phyloP scores from a whole-genome alignment of 371 early-diverging fungal genomes.

The Batrachochytrium dendrobatidis region DNA sequence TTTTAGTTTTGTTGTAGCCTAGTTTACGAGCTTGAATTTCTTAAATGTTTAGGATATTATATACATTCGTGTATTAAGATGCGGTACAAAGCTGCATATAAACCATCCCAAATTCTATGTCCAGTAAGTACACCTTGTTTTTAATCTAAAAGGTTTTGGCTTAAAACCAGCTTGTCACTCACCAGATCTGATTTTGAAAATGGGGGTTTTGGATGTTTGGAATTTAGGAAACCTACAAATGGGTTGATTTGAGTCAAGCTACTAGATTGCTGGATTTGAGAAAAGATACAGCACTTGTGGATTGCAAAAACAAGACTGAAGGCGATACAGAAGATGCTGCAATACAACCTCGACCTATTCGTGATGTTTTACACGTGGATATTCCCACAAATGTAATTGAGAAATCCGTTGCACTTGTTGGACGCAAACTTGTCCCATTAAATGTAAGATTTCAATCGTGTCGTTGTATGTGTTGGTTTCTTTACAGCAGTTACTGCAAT shows the following conservation, averaged over 20 bases:
- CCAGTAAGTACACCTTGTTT: background rate
- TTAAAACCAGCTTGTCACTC: too few relatives aligned
- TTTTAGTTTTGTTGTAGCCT: background rate
- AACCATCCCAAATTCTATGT: slow-evolving; percentile 70
- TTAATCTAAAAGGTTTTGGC: background rate
- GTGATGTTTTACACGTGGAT: too few relatives aligned
- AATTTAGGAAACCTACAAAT: slow-evolving; percentile 17
- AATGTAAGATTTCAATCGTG: too few relatives aligned
- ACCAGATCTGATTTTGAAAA: too few relatives aligned
- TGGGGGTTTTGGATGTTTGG: background rate
- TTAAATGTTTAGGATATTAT: slow-evolving; percentile 49
- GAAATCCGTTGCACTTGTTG: too few relatives aligned
- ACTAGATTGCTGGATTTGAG: slow-evolving; percentile 18
- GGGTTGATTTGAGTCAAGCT: slow-evolving; percentile 16
- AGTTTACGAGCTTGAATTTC: background rate
- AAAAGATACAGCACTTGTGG: slow-evolving; percentile 14
- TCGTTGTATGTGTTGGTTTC: too few relatives aligned
- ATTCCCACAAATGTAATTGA: too few relatives aligned
- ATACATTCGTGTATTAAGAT: slow-evolving; percentile 87
- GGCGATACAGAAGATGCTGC: background rate
- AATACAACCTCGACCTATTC: too few relatives aligned
- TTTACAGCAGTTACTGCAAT: too few relatives aligned
- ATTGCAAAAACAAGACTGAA: background rate
- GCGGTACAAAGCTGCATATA: slow-evolving; percentile 83
- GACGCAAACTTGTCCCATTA: too few relatives aligned